Percentiles rank a stretch among this genome's conserved stretches.
Evolutionary conservation across 192 early-diverging fungal genomes (phyloP).

Genomic region (Entomortierella parvispora): DNA sequence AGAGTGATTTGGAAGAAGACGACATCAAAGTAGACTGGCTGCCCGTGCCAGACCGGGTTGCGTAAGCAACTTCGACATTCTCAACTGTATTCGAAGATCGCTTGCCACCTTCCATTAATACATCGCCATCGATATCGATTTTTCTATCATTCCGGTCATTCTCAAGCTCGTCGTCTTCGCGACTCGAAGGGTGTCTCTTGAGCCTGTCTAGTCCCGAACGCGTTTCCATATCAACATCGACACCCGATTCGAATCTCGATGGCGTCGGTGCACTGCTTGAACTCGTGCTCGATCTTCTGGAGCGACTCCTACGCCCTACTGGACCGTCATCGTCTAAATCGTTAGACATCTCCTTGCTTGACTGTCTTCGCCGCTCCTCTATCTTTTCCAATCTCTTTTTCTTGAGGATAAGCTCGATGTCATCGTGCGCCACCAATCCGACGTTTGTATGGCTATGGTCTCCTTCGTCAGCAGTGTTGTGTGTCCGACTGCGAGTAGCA

Average conservation of each 20-base stretch:
- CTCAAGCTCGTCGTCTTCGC: too few species aligned
- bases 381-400: constrained; percentile 26
- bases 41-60: too few species aligned
- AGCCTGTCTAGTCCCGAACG: not conserved
- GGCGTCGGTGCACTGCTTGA: too few species aligned
- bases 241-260: not conserved
- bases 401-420: constrained; percentile 28
- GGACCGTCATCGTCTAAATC: constrained; percentile 8
- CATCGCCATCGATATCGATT: too few species aligned
- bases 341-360: constrained; percentile 11
- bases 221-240: constrained; percentile 6
- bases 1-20: not conserved
- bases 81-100: too few species aligned
- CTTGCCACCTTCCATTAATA: not conserved
- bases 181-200: too few species aligned
- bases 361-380: constrained; percentile 8
- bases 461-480: not conserved
- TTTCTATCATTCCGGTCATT: too few species aligned
- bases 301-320: not conserved
- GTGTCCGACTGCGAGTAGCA: not conserved
- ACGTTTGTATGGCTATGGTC: not conserved
- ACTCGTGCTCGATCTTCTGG: too few species aligned
- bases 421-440: constrained; percentile 27
- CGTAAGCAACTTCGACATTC: too few species aligned
- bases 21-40: too few species aligned